Conservation (phyloP, 208 protist genomes). For the Leishmania braziliensis region DNA sequence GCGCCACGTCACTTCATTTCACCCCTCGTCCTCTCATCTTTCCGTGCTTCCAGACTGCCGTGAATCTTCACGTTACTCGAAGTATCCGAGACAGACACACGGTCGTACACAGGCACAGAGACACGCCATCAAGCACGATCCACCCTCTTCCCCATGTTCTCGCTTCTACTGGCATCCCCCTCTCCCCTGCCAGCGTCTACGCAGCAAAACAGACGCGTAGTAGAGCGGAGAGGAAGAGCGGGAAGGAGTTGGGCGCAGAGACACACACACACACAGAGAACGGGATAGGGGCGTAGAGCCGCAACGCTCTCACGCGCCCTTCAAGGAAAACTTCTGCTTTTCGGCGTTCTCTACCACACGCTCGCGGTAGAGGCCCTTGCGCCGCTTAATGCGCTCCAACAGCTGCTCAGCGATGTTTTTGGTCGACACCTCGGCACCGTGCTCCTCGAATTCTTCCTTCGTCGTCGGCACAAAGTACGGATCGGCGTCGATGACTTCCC, state of each 20-base stretch:
- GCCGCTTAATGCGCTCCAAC: slow-evolving; percentile 84
- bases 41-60: not conserved
- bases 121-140: not conserved
- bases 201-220: not conserved
- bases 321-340: slow-evolving; percentile 92
- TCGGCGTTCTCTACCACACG: slow-evolving; percentile 86
- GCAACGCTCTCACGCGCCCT: slow-evolving; percentile 52
- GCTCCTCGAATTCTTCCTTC: slow-evolving; percentile 97
- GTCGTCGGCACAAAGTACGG: slow-evolving; percentile 97
- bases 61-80: slow-evolving; percentile 1
- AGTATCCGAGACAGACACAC: not conserved
- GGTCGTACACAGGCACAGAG: not conserved
- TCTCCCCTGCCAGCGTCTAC: not conserved
- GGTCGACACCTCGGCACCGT: slow-evolving; percentile 88
- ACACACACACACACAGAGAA: not conserved
- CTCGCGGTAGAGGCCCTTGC: slow-evolving; percentile 85
- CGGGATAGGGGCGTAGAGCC: not conserved
- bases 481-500: slow-evolving; percentile 93
- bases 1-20: not conserved
- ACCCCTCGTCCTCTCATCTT: not conserved
- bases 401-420: slow-evolving; percentile 90
- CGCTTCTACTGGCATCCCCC: not conserved
- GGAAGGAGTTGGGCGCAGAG: not conserved
- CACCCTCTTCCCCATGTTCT: not conserved
- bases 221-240: not conserved